These are phyloP conservation scores for Microsporum canis DNA, from an alignment of 2,329 filamentous ascomycete genomes.

Conservation along the genomic window DNA sequence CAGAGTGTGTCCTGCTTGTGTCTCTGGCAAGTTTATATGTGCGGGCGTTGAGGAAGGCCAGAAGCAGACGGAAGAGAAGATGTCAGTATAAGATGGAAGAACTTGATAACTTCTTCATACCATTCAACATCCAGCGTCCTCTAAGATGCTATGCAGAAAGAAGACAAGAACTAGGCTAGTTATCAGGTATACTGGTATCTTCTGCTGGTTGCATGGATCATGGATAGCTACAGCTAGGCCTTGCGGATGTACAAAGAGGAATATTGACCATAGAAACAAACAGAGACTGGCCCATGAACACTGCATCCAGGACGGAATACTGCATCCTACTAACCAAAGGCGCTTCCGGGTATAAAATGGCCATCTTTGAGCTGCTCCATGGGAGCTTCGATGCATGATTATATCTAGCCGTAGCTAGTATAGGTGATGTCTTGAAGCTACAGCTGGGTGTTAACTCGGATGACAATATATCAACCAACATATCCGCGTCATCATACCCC, in stretches of 20 bases:
- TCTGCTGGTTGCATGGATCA: background rate
- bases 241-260: background rate
- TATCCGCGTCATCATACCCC: background rate
- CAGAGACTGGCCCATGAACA: background rate
- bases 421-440: background rate
- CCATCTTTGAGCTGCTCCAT: background rate
- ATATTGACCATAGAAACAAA: background rate
- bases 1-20: background rate
- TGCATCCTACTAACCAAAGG: background rate
- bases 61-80: background rate
- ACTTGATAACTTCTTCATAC: background rate
- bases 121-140: background rate
- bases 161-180: background rate
- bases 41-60: background rate
- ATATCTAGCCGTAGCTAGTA: background rate
- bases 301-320: background rate
- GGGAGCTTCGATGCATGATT: background rate
- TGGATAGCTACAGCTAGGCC: background rate
- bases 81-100: background rate
- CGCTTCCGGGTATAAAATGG: background rate
- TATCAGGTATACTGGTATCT: background rate
- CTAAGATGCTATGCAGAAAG: background rate
- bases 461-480: background rate
- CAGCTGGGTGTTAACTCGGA: background rate
- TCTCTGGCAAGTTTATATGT: background rate